These are phyloP conservation scores for Fonsecaea monophora DNA, from an alignment of 2,329 filamentous ascomycete genomes.

Conservation along the genomic window DNA sequence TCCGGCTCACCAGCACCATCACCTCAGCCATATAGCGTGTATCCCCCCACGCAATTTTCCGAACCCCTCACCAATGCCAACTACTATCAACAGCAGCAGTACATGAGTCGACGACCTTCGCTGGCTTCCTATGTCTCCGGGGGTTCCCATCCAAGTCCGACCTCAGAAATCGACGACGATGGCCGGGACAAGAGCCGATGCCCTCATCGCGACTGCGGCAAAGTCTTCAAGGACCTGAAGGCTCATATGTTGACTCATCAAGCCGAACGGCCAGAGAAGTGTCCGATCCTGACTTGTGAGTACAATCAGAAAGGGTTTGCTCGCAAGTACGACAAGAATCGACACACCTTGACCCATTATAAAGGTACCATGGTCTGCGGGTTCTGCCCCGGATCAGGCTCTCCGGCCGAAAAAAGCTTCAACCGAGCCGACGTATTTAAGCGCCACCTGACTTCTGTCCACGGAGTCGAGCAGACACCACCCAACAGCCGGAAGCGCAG, in stretches of 20 bases:
- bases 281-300: conserved; percentile 88
- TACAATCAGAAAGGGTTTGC: conserved; percentile 93
- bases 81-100: conserved; percentile 41
- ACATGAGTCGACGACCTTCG: conserved; percentile 53
- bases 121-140: conserved; percentile 73
- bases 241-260: conserved; percentile 95
- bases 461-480: conserved; percentile 89
- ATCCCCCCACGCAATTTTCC: conserved; percentile 42
- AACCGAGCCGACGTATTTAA: conserved; percentile 97
- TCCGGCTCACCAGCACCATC: conserved; percentile 45
- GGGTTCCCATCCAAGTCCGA: conserved; percentile 64
- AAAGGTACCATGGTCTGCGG: conserved; percentile 97
- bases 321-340: conserved; percentile 94
- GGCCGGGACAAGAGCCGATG: conserved; percentile 71
- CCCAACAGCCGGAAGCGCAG: conserved; percentile 87
- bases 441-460: conserved; percentile 86
- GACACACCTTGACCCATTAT: conserved; percentile 93
- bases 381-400: conserved; percentile 89
- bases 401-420: conserved; percentile 90
- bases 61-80: conserved; percentile 36
- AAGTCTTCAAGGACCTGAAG: conserved; percentile 87
- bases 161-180: conserved; percentile 68
- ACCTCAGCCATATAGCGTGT: conserved; percentile 42
- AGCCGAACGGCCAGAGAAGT: conserved; percentile 89
- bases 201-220: conserved; percentile 82